A percentile compares a stretch with the other conserved stretches of the same genome.
Evolutionary conservation across 352 stramenopile species (phyloP).

Genomic region (Blastocystis sp.): DNA sequence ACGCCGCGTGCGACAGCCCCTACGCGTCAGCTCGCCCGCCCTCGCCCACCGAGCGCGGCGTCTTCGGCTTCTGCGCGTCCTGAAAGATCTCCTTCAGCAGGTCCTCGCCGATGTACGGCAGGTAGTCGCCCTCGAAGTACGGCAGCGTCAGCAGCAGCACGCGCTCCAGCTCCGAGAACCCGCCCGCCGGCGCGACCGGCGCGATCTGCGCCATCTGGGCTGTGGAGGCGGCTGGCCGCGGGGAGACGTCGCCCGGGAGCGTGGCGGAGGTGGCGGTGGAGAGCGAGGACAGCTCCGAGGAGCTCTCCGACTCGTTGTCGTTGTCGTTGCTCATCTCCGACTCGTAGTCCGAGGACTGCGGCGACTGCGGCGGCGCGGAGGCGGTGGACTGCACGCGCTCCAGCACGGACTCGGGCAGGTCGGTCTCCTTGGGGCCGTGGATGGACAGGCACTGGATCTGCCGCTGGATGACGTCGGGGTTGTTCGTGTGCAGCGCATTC

Average conservation of each 20-base stretch:
- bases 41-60: background rate
- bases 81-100: conserved; percentile 64
- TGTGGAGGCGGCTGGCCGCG: background rate
- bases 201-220: background rate
- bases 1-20: conserved; percentile 22
- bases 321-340: conserved; percentile 19
- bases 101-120: conserved; percentile 50
- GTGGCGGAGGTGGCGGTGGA: background rate
- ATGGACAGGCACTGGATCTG: conserved; percentile 26
- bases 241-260: background rate
- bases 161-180: conserved; percentile 2
- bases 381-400: conserved; percentile 22
- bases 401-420: conserved; percentile 1
- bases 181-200: background rate
- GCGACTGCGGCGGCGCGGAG: background rate
- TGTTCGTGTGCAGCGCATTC: conserved; percentile 16
- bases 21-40: background rate
- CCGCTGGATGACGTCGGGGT: conserved; percentile 4
- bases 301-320: conserved; percentile 1
- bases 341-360: conserved; percentile 19
- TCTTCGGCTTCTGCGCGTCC: conserved; percentile 31
- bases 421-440: background rate
- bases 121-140: conserved; percentile 60
- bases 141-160: conserved; percentile 6
- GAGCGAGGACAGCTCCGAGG: conserved; percentile 21